These are phyloP conservation scores for Hemileccinum impolitum DNA, from an alignment of 768 basidiomycete genomes.

Conservation along the genomic window DNA sequence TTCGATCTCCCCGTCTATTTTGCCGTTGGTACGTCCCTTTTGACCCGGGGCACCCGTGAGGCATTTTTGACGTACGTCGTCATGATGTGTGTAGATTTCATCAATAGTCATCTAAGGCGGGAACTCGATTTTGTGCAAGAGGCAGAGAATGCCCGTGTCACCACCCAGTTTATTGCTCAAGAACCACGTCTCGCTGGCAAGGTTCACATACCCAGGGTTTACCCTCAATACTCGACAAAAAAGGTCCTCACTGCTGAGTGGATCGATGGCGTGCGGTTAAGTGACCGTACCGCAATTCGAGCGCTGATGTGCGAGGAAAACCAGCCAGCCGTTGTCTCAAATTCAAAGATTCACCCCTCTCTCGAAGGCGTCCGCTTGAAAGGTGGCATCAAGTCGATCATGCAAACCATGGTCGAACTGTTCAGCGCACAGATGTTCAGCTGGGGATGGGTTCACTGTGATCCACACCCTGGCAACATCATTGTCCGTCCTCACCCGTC, in stretches of 20 bases:
- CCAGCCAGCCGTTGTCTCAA: background rate
- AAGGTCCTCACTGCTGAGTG: slow-evolving; percentile 83
- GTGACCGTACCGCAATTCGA: slow-evolving; percentile 56
- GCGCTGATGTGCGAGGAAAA: slow-evolving; percentile 55
- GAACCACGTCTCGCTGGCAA: slow-evolving; percentile 68
- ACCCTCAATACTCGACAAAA: slow-evolving; percentile 67
- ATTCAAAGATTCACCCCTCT: slow-evolving; percentile 1
- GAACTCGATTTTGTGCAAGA: slow-evolving; percentile 84
- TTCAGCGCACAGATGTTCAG: slow-evolving; percentile 89
- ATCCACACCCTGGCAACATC: slow-evolving; percentile 76
- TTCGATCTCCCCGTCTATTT: slow-evolving; percentile 88
- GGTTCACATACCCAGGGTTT: slow-evolving; percentile 78
- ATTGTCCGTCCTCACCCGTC: slow-evolving; percentile 52
- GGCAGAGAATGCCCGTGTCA: slow-evolving; percentile 70
- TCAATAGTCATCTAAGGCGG: slow-evolving; percentile 75
- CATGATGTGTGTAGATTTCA: slow-evolving; percentile 51
- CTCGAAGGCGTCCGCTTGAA: slow-evolving; percentile 36
- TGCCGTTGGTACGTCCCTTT: slow-evolving; percentile 53
- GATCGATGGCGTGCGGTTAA: slow-evolving; percentile 75
- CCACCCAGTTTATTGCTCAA: slow-evolving; percentile 60
- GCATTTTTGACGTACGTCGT: too few species aligned
- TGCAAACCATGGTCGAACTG: slow-evolving; percentile 84
- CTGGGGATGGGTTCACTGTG: slow-evolving; percentile 89
- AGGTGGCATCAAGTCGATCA: slow-evolving; percentile 62
- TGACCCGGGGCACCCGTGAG: background rate